A percentile compares a stretch with the other conserved stretches of the same genome.
phyloP scores from a whole-genome alignment of 805 yeast genomes.

The Yamadazyma scolyti region DNA sequence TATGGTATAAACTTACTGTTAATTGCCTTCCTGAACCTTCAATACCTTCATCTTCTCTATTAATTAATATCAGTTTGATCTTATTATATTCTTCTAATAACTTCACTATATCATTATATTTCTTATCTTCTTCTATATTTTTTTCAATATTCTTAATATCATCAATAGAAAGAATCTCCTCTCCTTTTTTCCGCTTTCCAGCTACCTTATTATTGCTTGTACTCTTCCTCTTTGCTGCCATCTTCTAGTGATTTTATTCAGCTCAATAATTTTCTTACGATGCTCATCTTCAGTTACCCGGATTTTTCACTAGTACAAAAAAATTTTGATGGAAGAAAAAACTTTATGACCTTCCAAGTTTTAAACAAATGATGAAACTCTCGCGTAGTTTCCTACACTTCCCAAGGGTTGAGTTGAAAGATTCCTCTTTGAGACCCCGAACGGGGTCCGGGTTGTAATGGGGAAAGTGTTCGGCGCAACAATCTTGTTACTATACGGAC shows the following conservation, averaged over 20 bases:
- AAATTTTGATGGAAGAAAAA: background rate
- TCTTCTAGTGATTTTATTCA: conserved; percentile 4
- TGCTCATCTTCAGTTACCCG: conserved; percentile 5
- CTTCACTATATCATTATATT: conserved; percentile 50
- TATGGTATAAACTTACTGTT: conserved; percentile 38
- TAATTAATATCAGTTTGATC: conserved; percentile 14
- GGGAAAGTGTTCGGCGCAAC: conserved; percentile 51
- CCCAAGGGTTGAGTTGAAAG: conserved; percentile 42
- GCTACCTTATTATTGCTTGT: conserved; percentile 5
- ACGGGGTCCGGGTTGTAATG: conserved; percentile 39
- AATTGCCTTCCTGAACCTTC: conserved; percentile 38
- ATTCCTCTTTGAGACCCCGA: conserved; percentile 33
- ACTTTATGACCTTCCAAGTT: conserved; percentile 67
- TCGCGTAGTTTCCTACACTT: conserved; percentile 48
- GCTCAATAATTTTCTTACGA: background rate
- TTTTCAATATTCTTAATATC: conserved; percentile 20
- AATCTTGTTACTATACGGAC: conserved; percentile 45
- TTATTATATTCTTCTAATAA: conserved; percentile 39
- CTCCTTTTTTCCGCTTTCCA: conserved; percentile 1
- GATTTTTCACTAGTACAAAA: conserved; percentile 1
- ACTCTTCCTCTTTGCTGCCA: conserved; percentile 23
- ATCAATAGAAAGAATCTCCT: conserved; percentile 11
- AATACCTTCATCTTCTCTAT: conserved; percentile 15
- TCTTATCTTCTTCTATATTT: conserved; percentile 39
- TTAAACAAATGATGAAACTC: conserved; percentile 60